Evolutionary conservation across 345 rosid genomes (phyloP).

Genomic region (Linum tenue): DNA sequence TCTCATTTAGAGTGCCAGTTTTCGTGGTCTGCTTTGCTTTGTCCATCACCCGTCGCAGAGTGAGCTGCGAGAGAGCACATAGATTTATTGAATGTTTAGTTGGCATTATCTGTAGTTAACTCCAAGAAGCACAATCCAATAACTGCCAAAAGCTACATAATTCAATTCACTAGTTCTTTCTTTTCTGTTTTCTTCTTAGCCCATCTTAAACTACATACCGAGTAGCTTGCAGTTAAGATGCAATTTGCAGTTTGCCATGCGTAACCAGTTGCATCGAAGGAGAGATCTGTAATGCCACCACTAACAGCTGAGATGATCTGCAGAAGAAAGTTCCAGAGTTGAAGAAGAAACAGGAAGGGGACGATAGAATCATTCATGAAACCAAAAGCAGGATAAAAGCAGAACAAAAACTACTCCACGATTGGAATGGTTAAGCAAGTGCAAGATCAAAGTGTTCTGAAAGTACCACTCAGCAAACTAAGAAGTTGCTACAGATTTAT

Average conservation of each 20-base stretch:
- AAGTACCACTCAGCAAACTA: neutral
- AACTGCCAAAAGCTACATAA: neutral
- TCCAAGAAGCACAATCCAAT: no score
- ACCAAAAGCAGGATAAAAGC: neutral
- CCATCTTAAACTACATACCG: slow-evolving; percentile 31
- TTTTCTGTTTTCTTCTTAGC: no score
- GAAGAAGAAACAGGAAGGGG: neutral
- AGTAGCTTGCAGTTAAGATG: slow-evolving; percentile 79
- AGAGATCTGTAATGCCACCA: slow-evolving; percentile 80
- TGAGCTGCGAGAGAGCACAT: slow-evolving; percentile 46
- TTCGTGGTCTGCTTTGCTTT: slow-evolving; percentile 71
- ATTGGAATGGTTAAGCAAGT: no score
- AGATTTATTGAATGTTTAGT: neutral
- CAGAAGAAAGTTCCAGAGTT: slow-evolving; percentile 10
- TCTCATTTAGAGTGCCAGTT: slow-evolving; percentile 67
- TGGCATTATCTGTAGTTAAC: neutral
- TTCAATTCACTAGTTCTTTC: neutral
- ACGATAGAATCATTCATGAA: neutral
- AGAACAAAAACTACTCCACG: neutral
- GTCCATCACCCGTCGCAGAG: slow-evolving; percentile 72
- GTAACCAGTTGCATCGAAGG: slow-evolving; percentile 66
- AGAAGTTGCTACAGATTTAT: neutral
- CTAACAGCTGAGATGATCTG: slow-evolving; percentile 82
- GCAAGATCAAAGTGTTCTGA: no score
- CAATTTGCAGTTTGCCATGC: slow-evolving; percentile 78